Evolutionary conservation across 1,284 basidiomycete species (phyloP).

Genomic region (Sanghuangporus sanghuang): DNA sequence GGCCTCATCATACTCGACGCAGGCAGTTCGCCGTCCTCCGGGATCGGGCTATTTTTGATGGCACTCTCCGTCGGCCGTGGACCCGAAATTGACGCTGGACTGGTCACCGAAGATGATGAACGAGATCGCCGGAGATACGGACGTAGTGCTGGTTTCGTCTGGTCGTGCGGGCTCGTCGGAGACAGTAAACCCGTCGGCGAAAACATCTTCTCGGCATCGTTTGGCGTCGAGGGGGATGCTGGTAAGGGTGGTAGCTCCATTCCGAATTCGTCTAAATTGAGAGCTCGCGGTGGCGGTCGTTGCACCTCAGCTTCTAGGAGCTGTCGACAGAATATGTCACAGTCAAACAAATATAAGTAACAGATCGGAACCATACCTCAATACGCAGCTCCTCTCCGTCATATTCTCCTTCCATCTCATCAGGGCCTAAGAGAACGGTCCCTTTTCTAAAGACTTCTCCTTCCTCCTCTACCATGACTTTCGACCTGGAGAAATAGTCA

Average conservation of each 20-base stretch:
- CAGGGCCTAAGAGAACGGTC: constrained; percentile 68
- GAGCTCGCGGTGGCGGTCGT: constrained; percentile 51
- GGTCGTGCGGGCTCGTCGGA: constrained; percentile 25
- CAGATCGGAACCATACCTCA: constrained; percentile 51
- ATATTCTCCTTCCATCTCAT: constrained; percentile 81
- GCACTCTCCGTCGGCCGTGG: constrained; percentile 6
- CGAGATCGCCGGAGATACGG: constrained; percentile 53
- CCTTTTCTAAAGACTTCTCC: constrained; percentile 93
- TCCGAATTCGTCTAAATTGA: constrained; percentile 46
- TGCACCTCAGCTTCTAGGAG: constrained; percentile 59
- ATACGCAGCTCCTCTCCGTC: constrained; percentile 79
- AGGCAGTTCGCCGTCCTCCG: background rate
- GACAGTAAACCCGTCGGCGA: background rate
- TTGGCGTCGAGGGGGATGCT: constrained; percentile 18
- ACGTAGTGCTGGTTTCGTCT: constrained; percentile 41
- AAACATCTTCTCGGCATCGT: background rate
- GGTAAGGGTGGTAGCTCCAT: constrained; percentile 28
- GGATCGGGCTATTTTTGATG: constrained; percentile 5
- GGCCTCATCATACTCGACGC: background rate
- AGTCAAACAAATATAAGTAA: background rate
- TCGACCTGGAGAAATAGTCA: constrained; percentile 41
- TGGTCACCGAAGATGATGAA: constrained; percentile 40
- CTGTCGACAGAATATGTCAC: constrained; percentile 24
- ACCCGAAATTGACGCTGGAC: background rate
- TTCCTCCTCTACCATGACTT: constrained; percentile 81